Evolutionary conservation across 768 basidiomycete species (phyloP).

Genomic region (Phanerochaete carnosa): DNA sequence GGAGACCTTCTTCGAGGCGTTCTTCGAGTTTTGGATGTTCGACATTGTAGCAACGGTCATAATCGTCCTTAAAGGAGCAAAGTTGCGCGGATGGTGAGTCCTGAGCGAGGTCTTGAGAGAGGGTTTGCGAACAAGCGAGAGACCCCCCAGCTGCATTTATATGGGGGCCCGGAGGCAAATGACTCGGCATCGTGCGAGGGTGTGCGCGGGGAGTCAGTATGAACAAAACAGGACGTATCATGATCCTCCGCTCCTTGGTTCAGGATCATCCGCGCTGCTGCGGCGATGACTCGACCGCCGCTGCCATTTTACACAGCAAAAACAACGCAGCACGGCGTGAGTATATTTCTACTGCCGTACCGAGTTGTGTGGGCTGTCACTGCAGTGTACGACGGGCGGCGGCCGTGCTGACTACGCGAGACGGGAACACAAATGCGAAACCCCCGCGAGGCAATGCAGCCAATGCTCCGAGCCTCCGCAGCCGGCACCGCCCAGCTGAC

Average conservation of each 20-base stretch:
- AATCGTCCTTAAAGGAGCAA: not conserved
- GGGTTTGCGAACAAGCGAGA: not conserved
- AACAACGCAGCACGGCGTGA: not conserved
- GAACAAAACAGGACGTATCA: not conserved
- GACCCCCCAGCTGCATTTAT: not conserved
- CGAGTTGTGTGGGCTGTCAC: not conserved
- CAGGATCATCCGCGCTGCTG: not conserved
- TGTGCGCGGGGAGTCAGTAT: slow-evolving; percentile 6
- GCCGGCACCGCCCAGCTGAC: not conserved
- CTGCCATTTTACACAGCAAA: not conserved
- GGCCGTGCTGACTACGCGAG: not conserved
- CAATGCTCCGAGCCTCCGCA: not conserved
- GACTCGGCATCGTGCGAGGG: slow-evolving; percentile 9
- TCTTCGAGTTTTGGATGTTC: not conserved
- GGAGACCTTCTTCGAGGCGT: not conserved
- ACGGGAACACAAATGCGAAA: too few species aligned
- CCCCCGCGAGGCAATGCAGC: too few species aligned
- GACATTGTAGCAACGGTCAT: slow-evolving; percentile 11
- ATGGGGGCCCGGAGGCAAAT: not conserved
- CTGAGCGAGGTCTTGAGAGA: not conserved
- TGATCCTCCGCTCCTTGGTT: not conserved
- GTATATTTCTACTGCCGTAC: not conserved
- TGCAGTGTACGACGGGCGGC: not conserved
- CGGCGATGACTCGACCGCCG: slow-evolving; percentile 7
- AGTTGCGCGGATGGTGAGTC: too few species aligned